Base-by-base conservation (phyloP, 208 protist species). In the Borovskyia barvae region DNA sequence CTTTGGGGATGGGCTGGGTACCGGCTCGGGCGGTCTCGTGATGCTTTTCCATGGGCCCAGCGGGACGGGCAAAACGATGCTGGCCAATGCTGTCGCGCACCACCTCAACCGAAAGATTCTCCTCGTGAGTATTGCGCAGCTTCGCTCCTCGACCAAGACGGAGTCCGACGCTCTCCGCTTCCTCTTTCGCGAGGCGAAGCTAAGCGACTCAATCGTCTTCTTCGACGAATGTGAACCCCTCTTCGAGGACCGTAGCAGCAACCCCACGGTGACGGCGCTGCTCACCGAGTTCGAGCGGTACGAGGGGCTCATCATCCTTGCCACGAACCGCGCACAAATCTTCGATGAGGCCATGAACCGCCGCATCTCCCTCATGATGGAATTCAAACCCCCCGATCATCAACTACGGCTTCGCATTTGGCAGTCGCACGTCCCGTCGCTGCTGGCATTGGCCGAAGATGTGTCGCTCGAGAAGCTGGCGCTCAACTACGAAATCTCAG, bases 151-250 rank as follows among this genome's bases (percentile, higher is more conserved):
- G n/a, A 59, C 45, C 11, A 88, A 80, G 56, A 68, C 71, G 17
- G 63, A 70, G 54, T 51, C 78, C 14, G 84, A 96, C 22, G 79
- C 92, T 64, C 58, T 97, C 52, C 79, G 83, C 7, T 97, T 96
- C 43, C 66, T 97, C 29, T 97, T 97, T 49, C 79, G 92, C 30
- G 93, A 97, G 66, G 90, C 91, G 8, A 92, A 93, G 60, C 72
- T 97, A 28, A 92, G 82, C 59, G 83, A 97, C 62, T 87, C 91
- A 8, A 83, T 97, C 28, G 75, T 97, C 33, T 97, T 97, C 57
- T 97, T 97, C 52, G 93, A 97, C 64, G 93, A 97, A 73, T 97
- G 93, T 62, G 93, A 97, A 61, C 64, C 60, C 4, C 74, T 97
- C 51, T 97, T 97, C 55, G 87, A 96, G 64, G 73, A 76, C 17